These are phyloP conservation scores for Podaxis carcinomalis DNA, from an alignment of 768 basidiomycete species.

Conservation along the genomic window DNA sequence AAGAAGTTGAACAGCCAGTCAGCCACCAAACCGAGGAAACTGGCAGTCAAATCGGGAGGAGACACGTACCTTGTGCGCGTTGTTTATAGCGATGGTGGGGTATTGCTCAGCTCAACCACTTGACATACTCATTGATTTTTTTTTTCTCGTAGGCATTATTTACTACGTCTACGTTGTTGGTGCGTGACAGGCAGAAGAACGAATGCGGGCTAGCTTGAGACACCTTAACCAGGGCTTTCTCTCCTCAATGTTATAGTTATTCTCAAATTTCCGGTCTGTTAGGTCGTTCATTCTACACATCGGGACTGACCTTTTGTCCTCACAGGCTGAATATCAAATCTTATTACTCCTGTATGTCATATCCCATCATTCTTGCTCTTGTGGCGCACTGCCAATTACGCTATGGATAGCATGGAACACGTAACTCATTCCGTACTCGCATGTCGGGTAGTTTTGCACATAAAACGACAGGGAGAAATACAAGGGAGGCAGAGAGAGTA, in stretches of 20 bases:
- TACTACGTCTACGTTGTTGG: background rate
- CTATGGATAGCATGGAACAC: background rate
- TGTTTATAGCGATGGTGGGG: conserved; percentile 1
- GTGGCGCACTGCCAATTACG: background rate
- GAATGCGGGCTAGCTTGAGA: no score
- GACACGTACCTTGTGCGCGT: background rate
- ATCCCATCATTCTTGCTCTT: no score
- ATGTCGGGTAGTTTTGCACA: conserved; percentile 5
- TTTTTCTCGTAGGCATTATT: background rate
- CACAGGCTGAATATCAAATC: background rate
- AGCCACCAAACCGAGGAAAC: no score
- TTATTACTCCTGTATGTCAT: background rate
- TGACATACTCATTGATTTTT: no score
- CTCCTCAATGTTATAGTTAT: conserved; percentile 1
- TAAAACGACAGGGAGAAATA: background rate
- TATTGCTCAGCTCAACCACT: no score
- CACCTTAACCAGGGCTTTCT: background rate
- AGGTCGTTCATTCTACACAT: no score
- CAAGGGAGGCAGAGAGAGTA: no score
- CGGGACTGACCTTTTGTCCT: background rate
- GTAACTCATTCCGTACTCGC: background rate
- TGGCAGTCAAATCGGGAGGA: background rate
- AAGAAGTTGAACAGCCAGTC: no score
- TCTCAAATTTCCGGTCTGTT: background rate
- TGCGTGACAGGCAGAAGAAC: background rate